Evolutionary conservation across 106 monocot genomes (phyloP).

Genomic region (Dendrobium officinale): DNA sequence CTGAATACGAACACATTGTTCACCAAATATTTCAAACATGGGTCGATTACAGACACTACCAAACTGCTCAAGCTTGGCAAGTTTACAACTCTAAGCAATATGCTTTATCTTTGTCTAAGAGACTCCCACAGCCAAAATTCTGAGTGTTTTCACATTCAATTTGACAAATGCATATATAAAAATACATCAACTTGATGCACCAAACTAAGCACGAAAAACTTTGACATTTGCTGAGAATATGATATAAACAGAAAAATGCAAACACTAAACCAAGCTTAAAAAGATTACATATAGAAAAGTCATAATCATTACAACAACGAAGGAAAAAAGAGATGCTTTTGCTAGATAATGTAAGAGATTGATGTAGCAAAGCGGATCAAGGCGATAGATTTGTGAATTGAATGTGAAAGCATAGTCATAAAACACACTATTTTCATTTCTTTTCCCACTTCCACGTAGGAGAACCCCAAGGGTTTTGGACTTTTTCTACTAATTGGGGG

Average conservation of each 20-base stretch:
- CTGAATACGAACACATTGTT: no score
- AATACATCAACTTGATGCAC: background rate
- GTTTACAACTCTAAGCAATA: background rate
- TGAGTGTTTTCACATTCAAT: background rate
- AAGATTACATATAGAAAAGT: background rate
- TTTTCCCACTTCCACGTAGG: background rate
- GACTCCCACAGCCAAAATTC: background rate
- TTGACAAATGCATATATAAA: background rate
- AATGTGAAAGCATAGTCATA: background rate
- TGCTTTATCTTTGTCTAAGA: background rate
- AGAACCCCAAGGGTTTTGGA: background rate
- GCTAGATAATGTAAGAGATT: background rate
- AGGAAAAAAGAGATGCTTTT: background rate
- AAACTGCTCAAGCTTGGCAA: no score
- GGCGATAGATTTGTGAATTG: background rate
- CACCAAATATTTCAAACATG: no score
- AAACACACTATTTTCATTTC: background rate
- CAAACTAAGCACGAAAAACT: background rate
- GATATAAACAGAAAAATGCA: background rate
- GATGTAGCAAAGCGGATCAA: background rate
- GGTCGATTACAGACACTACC: no score
- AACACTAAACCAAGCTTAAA: background rate
- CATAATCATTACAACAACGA: background rate
- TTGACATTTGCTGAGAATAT: background rate
- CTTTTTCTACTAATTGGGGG: background rate